These are phyloP conservation scores for Xanthoparmelia taractica DNA, from an alignment of 495 filamentous ascomycete genomes.

Conservation along the genomic window DNA sequence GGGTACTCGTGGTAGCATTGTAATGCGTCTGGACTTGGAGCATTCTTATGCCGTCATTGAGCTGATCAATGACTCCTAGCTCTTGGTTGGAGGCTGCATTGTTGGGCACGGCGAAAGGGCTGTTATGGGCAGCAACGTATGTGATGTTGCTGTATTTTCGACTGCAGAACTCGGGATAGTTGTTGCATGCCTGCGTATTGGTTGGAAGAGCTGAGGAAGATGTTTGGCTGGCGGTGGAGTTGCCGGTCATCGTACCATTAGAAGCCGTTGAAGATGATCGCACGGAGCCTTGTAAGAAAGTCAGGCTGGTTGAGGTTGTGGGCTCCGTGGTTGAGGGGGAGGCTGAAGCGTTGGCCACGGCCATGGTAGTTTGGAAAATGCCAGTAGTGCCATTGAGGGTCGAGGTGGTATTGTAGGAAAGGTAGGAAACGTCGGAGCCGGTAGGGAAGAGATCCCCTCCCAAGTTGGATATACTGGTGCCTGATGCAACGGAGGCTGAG, in stretches of 20 bases:
- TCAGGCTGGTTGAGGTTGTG: slow-evolving; percentile 33
- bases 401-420: slow-evolving; percentile 20
- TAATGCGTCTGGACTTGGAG: slow-evolving; percentile 80
- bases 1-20: slow-evolving; percentile 42
- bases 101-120: slow-evolving; percentile 62
- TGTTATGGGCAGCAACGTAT: slow-evolving; percentile 79
- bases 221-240: slow-evolving; percentile 40
- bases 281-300: slow-evolving; percentile 35
- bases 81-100: slow-evolving; percentile 74
- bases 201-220: slow-evolving; percentile 36
- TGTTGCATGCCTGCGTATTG: slow-evolving; percentile 77
- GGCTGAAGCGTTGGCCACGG: slow-evolving; percentile 31
- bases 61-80: slow-evolving; percentile 59
- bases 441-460: slow-evolving; percentile 23
- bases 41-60: slow-evolving; percentile 85
- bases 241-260: slow-evolving; percentile 34
- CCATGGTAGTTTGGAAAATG: slow-evolving; percentile 17
- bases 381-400: slow-evolving; percentile 17
- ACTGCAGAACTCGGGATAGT: slow-evolving; percentile 73
- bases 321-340: slow-evolving; percentile 17
- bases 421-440: slow-evolving; percentile 21
- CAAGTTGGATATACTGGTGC: slow-evolving; percentile 12
- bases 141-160: slow-evolving; percentile 86
- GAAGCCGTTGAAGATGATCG: slow-evolving; percentile 19
- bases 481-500: slow-evolving; percentile 13